Evolutionary conservation across 192 early-diverging fungal species (phyloP), one percentile per base, ranked within the genome.

Genomic region (Pilaira anomala): DNA sequence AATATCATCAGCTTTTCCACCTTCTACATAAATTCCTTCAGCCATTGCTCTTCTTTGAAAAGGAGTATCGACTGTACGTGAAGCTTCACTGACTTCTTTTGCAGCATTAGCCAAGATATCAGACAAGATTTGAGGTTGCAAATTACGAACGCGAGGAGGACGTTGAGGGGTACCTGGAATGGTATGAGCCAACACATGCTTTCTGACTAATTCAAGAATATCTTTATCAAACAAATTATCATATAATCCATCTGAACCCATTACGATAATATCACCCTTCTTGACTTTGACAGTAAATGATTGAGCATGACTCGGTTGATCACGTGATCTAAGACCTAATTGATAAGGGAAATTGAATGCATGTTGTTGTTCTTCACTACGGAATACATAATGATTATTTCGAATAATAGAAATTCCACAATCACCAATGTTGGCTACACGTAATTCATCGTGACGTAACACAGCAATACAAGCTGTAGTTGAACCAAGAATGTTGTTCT

Each of bases 151-250:
- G 41, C 94, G 49, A 22, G 48, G 13, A 13, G 48, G 28, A 5
- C 41, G 65, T 12, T 71, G 76, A 11, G 18, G 7, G 42, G 25
- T 11, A 44, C 76, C 40, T 42, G 77, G 59, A 39, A 60, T 39
- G 62, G 63, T 59, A 39, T 75, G 24, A 39, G 66, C 19, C 42
- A 63, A 49, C 7, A 65, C 36, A 71, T 51, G 51, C 21, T 57
- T 76, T 44, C 41, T 68, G 67, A 60, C 70, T 62, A 68, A 68
- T 65, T 44, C 94, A 28, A 98, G 68, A 66, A 98, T 95, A 49
- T 98, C 95, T 52, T 94, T 91, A 66, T 98, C 97, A 83, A 95
- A 97, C 13, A 98, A 75, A 62, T 98, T 98, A 80, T 98, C 97
- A 76, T 96, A 97, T 44, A 98, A 78, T 13, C 97, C 95, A 74